Percentiles rank a stretch among this genome's conserved stretches.
These are phyloP conservation scores for Bretschneidera sinensis DNA, from an alignment of 345 rosid species.

Conservation along the genomic window DNA sequence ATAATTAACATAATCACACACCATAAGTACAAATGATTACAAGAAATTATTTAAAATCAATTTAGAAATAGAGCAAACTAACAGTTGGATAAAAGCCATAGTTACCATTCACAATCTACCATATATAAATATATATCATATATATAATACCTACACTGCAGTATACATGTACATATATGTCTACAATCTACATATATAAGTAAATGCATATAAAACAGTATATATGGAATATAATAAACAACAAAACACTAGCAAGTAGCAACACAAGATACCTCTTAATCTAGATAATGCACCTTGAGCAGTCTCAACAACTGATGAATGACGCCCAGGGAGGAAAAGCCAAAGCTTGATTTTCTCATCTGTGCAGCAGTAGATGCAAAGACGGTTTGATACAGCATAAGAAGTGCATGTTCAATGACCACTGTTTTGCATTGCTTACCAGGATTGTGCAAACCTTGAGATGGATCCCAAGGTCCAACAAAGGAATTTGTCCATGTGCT, in stretches of 20 bases:
- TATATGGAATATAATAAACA: neutral
- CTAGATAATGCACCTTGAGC: conserved; percentile 80
- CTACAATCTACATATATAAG: too few relatives aligned
- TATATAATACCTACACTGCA: too few relatives aligned
- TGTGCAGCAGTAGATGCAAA: conserved; percentile 19
- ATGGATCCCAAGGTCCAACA: conserved; percentile 99
- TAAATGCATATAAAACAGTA: too few relatives aligned
- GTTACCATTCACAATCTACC: neutral
- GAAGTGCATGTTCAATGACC: conserved; percentile 1
- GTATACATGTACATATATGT: neutral
- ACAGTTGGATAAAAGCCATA: conserved; percentile 2
- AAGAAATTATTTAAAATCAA: neutral
- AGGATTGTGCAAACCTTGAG: conserved; percentile 96
- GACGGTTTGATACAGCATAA: conserved; percentile 1
- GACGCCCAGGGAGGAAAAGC: conserved; percentile 92
- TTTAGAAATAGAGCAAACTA: neutral
- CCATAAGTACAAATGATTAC: neutral
- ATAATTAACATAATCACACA: conserved; percentile 4
- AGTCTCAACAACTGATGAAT: conserved; percentile 57
- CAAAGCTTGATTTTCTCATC: conserved; percentile 99
- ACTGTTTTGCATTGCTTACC: conserved; percentile 43
- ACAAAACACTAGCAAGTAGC: neutral
- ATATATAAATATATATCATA: neutral
- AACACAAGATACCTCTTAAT: conserved; percentile 63
- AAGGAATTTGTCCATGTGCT: conserved; percentile 98